Percentiles rank a stretch among this genome's conserved stretches.
Conservation (phyloP, 2,329 filamentous ascomycete genomes). For the Pseudocercospora fijiensis region DNA sequence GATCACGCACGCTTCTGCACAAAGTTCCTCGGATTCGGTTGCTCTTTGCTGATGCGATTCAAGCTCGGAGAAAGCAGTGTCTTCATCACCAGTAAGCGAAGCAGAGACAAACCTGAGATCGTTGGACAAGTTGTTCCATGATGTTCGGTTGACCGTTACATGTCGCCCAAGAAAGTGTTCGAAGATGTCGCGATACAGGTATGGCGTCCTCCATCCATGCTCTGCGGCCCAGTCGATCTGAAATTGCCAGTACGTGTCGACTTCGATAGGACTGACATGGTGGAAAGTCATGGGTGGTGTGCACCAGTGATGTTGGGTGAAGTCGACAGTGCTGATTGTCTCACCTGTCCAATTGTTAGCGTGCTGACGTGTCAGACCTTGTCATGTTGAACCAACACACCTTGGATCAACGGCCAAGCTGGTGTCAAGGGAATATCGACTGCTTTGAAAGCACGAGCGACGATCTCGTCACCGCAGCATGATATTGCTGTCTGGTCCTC, state of each 20-base stretch:
- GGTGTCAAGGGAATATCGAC: conserved; percentile 47
- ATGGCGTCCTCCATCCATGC: conserved; percentile 37
- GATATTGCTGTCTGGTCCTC: conserved; percentile 47
- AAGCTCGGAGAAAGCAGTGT: conserved; percentile 28
- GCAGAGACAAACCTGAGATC: conserved; percentile 32
- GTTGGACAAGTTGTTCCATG: conserved; percentile 39
- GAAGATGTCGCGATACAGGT: conserved; percentile 38
- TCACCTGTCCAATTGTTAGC: conserved; percentile 34
- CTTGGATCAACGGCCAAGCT: conserved; percentile 48
- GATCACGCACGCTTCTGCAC: conserved; percentile 34
- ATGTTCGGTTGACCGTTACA: conserved; percentile 33
- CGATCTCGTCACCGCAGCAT: conserved; percentile 57
- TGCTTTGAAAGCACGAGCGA: conserved; percentile 51
- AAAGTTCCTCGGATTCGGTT: conserved; percentile 30
- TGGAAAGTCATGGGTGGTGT: conserved; percentile 43
- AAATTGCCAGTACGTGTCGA: conserved; percentile 38
- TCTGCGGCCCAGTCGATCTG: conserved; percentile 34
- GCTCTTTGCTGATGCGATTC: conserved; percentile 31
- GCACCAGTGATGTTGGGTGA: conserved; percentile 47
- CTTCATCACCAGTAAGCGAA: conserved; percentile 22
- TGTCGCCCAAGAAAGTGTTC: conserved; percentile 36
- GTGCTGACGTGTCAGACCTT: background rate
- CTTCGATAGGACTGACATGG: conserved; percentile 36
- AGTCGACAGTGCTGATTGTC: conserved; percentile 44
- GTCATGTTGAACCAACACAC: background rate